Conservation (phyloP, 1,284 basidiomycete species). For the Phellinidium pouzarii region DNA sequence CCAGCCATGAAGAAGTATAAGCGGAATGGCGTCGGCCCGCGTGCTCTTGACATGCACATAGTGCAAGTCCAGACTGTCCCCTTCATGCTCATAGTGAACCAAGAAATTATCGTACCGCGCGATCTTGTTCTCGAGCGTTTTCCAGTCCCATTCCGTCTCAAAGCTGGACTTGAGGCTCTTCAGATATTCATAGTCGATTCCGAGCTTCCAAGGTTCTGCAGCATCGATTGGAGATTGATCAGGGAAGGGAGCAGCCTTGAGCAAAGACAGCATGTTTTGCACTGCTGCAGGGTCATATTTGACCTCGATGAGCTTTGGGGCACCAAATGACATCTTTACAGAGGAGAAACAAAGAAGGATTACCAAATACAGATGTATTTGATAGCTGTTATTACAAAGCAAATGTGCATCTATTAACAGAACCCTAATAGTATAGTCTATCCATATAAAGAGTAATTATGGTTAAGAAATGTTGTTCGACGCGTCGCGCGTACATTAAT, state of each 20-base stretch:
- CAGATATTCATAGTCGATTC: slow-evolving; percentile 19
- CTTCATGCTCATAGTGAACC: slow-evolving; percentile 19
- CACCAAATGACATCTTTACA: slow-evolving; percentile 7
- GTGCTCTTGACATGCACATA: slow-evolving; percentile 22
- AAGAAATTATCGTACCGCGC: slow-evolving; percentile 18
- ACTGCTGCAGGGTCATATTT: slow-evolving; percentile 1
- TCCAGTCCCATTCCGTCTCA: slow-evolving; percentile 17
- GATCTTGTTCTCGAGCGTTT: slow-evolving; percentile 14
- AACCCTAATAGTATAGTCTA: no score
- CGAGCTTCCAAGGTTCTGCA: slow-evolving; percentile 16
- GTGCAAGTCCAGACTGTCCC: slow-evolving; percentile 19
- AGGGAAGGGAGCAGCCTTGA: slow-evolving; percentile 8
- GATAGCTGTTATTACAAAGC: no score
- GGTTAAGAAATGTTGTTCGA: no score
- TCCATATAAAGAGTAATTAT: no score
- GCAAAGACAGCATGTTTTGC: slow-evolving; percentile 10
- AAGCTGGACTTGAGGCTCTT: slow-evolving; percentile 18
- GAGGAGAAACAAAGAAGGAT: not conserved
- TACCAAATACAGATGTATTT: not conserved
- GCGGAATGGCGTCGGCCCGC: slow-evolving; percentile 22
- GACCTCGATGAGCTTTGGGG: slow-evolving; percentile 1
- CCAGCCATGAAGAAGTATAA: slow-evolving; percentile 25
- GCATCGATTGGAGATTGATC: slow-evolving; percentile 16
- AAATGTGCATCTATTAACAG: no score
- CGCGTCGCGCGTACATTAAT: no score